phyloP scores from a whole-genome alignment of 1,284 basidiomycete species.

The Coriolopsis trogii region DNA sequence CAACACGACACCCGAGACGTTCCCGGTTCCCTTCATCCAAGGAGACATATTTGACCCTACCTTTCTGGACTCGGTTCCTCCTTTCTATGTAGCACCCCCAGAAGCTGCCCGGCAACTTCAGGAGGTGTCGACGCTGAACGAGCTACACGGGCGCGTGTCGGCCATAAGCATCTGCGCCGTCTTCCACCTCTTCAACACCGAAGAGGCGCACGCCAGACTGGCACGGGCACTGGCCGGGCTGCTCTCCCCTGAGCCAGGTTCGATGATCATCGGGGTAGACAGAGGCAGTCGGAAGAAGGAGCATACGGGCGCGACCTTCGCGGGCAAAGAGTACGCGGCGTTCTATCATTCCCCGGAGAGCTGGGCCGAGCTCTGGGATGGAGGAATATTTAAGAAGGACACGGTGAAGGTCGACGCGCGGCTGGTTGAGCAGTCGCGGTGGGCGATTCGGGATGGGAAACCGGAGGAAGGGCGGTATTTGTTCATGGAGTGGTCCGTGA shows the following conservation, averaged over 20 bases:
- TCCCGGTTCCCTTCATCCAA: slow-evolving; percentile 44
- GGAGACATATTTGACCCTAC: slow-evolving; percentile 43
- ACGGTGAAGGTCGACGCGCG: slow-evolving; percentile 34
- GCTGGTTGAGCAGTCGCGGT: not conserved
- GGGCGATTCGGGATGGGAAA: not conserved
- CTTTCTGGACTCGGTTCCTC: slow-evolving; percentile 29
- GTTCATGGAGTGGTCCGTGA: not conserved
- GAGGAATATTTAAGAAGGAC: slow-evolving; percentile 42
- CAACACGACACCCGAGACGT: slow-evolving; percentile 36
- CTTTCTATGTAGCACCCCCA: slow-evolving; percentile 25
- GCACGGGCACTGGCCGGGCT: slow-evolving; percentile 42
- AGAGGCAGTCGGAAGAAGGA: slow-evolving; percentile 20
- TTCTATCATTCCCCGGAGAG: slow-evolving; percentile 41
- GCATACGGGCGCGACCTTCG: too few species aligned
- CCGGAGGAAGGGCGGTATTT: not conserved
- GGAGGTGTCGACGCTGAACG: slow-evolving; percentile 39
- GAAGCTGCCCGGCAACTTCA: slow-evolving; percentile 35
- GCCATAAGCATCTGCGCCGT: slow-evolving; percentile 47
- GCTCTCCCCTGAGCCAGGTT: slow-evolving; percentile 37
- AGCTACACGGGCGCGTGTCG: slow-evolving; percentile 44
- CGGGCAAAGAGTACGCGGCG: not conserved
- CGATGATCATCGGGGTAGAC: slow-evolving; percentile 38
- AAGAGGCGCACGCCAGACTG: slow-evolving; percentile 42
- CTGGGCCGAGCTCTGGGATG: slow-evolving; percentile 48
- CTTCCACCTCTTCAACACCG: slow-evolving; percentile 49